Evolutionary conservation across 1,284 basidiomycete genomes (phyloP).

Genomic region (Cutaneotrichosporon curvatum): DNA sequence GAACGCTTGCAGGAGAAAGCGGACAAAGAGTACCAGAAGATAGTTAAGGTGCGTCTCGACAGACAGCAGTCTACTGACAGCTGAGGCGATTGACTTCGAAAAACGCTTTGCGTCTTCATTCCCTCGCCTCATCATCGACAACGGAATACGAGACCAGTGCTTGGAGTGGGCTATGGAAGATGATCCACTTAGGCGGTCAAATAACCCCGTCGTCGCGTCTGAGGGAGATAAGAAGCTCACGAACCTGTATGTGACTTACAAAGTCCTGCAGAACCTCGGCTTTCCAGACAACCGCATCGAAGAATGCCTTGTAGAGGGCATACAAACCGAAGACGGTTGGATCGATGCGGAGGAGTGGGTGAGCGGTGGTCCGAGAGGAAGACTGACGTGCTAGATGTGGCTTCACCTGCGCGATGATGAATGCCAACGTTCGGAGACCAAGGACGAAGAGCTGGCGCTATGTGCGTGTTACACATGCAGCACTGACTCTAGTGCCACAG

Average conservation of each 20-base stretch:
- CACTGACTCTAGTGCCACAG: too few species aligned
- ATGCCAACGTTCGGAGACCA: conserved; percentile 32
- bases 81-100: conserved; percentile 69
- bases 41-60: conserved; percentile 50
- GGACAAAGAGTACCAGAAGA: conserved; percentile 77
- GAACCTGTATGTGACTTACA: conserved; percentile 70
- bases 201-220: neutral
- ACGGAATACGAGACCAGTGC: conserved; percentile 55
- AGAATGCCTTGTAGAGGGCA: conserved; percentile 46
- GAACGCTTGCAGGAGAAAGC: conserved; percentile 80
- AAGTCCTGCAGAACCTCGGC: conserved; percentile 74
- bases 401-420: conserved; percentile 63
- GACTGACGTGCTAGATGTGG: conserved; percentile 54
- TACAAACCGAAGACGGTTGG: conserved; percentile 56
- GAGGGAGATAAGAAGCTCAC: conserved; percentile 63
- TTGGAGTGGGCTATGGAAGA: conserved; percentile 43
- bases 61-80: neutral
- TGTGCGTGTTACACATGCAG: too few species aligned
- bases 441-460: too few species aligned
- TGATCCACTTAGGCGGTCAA: too few species aligned
- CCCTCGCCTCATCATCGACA: conserved; percentile 60
- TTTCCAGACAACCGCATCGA: conserved; percentile 58
- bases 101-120: conserved; percentile 65
- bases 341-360: conserved; percentile 94
- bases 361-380: conserved; percentile 26